Percentiles rank a stretch among this genome's conserved stretches.
Conservation (phyloP, 805 yeast species). For the Torulaspora quercuum region DNA sequence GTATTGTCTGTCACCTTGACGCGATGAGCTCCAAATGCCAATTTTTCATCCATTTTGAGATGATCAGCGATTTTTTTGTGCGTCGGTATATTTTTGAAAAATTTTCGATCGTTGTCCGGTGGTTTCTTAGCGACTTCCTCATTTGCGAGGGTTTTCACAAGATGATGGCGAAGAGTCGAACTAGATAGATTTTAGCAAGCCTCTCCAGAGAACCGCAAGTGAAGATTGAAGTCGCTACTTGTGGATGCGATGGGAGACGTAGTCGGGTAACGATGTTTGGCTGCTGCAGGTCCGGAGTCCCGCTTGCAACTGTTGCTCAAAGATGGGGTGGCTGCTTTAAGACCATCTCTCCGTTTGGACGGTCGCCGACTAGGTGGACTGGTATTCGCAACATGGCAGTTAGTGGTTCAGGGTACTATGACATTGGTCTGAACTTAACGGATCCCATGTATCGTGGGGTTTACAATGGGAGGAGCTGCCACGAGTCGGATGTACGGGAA, state of each 20-base stretch:
- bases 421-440: slow-evolving; percentile 72
- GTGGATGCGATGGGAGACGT: no score
- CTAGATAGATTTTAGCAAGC: no score
- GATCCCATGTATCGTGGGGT: slow-evolving; percentile 84
- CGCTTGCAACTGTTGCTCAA: no score
- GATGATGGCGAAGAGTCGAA: no score
- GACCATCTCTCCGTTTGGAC: no score
- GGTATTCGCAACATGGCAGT: no score
- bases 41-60: no score
- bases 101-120: slow-evolving; percentile 10
- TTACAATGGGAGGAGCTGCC: slow-evolving; percentile 68
- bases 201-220: no score
- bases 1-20: slow-evolving; percentile 1
- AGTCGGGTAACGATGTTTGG: slow-evolving; percentile 3
- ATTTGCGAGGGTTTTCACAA: slow-evolving; percentile 2
- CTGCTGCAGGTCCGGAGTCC: slow-evolving; percentile 10
- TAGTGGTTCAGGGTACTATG: slow-evolving; percentile 30
- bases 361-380: no score
- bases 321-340: no score
- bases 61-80: no score
- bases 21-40: slow-evolving; percentile 14
- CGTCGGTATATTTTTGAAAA: slow-evolving; percentile 9
- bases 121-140: slow-evolving; percentile 11
- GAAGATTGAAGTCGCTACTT: no score
- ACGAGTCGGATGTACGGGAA: slow-evolving; percentile 58